A percentile compares a stretch with the other conserved stretches of the same genome.
These are phyloP conservation scores for Kondoa subrosea DNA, from an alignment of 768 basidiomycete genomes.

Conservation along the genomic window DNA sequence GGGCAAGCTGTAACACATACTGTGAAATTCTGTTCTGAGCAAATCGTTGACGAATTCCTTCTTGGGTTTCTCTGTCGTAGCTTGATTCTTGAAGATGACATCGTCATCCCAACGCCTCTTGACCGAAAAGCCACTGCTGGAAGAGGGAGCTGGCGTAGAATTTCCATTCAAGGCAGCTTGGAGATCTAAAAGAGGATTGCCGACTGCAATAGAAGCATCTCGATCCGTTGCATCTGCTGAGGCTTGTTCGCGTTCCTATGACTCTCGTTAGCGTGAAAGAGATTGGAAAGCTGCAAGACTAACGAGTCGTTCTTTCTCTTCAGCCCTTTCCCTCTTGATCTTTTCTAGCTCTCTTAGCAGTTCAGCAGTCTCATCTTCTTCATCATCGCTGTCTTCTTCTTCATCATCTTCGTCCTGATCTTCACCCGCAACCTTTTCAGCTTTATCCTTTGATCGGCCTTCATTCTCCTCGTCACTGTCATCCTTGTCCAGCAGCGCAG, in stretches of 20 bases:
- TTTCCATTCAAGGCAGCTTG: constrained; percentile 69
- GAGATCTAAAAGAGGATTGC: constrained; percentile 73
- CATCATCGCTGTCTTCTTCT: constrained; percentile 13
- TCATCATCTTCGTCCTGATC: constrained; percentile 25
- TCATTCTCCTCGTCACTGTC: constrained; percentile 54
- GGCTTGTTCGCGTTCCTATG: constrained; percentile 55
- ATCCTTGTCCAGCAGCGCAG: constrained; percentile 72
- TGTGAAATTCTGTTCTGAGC: constrained; percentile 7
- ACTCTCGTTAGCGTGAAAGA: too few relatives aligned
- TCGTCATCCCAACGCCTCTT: constrained; percentile 40
- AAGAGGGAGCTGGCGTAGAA: constrained; percentile 37
- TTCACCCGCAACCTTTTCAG: constrained; percentile 37
- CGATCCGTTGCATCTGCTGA: constrained; percentile 41
- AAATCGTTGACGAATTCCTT: constrained; percentile 74
- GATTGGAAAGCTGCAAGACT: too few relatives aligned
- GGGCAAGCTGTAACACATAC: background rate
- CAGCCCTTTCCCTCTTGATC: constrained; percentile 88
- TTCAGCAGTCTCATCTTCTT: constrained; percentile 46
- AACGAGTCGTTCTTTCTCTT: constrained; percentile 57
- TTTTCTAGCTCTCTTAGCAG: constrained; percentile 92
- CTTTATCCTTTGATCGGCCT: constrained; percentile 39
- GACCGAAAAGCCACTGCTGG: constrained; percentile 20
- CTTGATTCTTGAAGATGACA: constrained; percentile 97
- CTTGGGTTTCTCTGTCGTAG: constrained; percentile 48
- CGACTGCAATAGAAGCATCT: constrained; percentile 61